Conservation (phyloP, 2,329 filamentous ascomycete genomes). For the Colletotrichum lentis region DNA sequence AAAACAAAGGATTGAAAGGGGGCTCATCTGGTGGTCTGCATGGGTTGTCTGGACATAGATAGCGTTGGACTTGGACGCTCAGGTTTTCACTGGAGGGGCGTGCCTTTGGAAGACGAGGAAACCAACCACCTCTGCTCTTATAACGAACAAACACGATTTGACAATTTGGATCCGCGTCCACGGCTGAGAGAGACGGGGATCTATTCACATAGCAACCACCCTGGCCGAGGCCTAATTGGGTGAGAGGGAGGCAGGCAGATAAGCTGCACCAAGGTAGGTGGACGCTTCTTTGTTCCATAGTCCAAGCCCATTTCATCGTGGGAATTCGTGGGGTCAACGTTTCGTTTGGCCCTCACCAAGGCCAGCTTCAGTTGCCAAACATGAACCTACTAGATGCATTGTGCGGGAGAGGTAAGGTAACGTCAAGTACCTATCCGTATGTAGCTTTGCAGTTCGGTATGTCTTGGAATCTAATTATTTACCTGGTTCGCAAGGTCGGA, state of each 20-base stretch:
- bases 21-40: conserved; percentile 7
- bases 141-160: conserved; percentile 6
- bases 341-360: not conserved
- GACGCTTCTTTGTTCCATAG: too few relatives aligned
- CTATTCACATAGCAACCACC: not conserved
- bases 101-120: not conserved
- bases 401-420: not conserved
- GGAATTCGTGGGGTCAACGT: not conserved
- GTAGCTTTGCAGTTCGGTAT: not conserved
- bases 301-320: not conserved
- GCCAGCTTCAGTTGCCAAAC: not conserved
- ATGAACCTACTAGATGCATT: not conserved
- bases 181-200: not conserved
- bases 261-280: not conserved
- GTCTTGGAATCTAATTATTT: not conserved
- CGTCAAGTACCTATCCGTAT: not conserved
- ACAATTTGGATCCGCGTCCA: not conserved
- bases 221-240: not conserved
- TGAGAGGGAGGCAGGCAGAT: not conserved
- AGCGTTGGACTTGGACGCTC: conserved; percentile 18
- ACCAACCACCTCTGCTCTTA: conserved; percentile 20
- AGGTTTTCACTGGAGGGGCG: not conserved
- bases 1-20: not conserved
- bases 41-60: conserved; percentile 19
- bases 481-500: not conserved